Evolutionary conservation across 306 rosid species (phyloP).

Genomic region (Trifolium repens): DNA sequence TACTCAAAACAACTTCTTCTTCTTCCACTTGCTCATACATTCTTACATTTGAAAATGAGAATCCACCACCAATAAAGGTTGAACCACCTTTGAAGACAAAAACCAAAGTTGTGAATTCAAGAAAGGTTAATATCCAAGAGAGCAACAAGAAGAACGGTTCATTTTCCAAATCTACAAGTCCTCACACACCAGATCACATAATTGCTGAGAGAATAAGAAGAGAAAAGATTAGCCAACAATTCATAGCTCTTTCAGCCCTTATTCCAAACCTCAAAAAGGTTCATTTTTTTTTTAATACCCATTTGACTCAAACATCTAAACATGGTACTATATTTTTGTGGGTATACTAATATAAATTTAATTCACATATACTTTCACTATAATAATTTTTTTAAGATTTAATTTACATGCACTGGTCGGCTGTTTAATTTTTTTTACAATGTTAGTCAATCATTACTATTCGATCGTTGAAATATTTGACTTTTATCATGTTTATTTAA

Average conservation of each 20-base stretch:
- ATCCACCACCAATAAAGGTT: neutral
- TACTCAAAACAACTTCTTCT: slow-evolving; percentile 42
- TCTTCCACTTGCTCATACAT: slow-evolving; percentile 41
- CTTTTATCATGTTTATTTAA: no score
- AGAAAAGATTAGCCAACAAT: slow-evolving; percentile 70
- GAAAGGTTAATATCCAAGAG: slow-evolving; percentile 13
- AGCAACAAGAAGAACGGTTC: slow-evolving; percentile 37
- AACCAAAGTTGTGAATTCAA: slow-evolving; percentile 47
- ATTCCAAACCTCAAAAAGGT: slow-evolving; percentile 84
- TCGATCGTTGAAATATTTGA: no score
- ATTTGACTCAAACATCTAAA: neutral
- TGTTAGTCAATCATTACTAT: no score
- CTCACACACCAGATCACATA: slow-evolving; percentile 65
- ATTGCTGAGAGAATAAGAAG: slow-evolving; percentile 80
- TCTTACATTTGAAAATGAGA: slow-evolving; percentile 55
- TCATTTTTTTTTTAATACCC: neutral
- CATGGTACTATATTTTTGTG: neutral
- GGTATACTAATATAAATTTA: neutral
- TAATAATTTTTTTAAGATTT: neutral
- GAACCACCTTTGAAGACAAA: slow-evolving; percentile 34
- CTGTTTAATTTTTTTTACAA: no score
- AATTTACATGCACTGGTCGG: no score
- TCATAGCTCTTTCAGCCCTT: slow-evolving; percentile 79
- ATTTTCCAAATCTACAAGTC: slow-evolving; percentile 32
- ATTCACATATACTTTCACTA: no score